phyloP scores from a whole-genome alignment of 345 rosid genomes.

The Citrus medica region DNA sequence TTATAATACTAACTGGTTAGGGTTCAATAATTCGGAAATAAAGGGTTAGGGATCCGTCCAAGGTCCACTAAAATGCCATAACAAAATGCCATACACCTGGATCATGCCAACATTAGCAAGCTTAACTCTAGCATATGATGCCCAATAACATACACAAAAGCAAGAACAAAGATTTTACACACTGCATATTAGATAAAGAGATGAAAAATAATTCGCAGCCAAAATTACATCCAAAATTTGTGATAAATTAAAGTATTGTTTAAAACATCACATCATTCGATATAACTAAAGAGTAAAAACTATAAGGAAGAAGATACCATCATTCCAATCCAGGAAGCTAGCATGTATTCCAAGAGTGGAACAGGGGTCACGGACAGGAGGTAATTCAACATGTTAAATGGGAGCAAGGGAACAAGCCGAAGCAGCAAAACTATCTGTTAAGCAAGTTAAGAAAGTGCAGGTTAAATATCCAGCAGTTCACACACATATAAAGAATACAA shows the following conservation, averaged over 20 bases:
- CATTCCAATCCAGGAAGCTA: constrained; percentile 99
- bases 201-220: neutral
- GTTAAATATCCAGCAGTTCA: neutral
- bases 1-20: too few relatives aligned
- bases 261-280: neutral
- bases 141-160: neutral
- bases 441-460: constrained; percentile 14
- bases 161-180: neutral
- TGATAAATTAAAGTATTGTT: neutral
- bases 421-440: constrained; percentile 82
- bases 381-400: constrained; percentile 94
- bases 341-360: constrained; percentile 70
- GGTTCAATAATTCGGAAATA: neutral
- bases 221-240: neutral
- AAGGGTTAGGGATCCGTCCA: neutral
- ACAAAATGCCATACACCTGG: neutral
- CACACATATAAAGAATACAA: neutral
- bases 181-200: neutral
- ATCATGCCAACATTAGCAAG: neutral
- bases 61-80: neutral
- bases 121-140: neutral
- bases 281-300: neutral
- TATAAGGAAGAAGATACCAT: constrained; percentile 50
- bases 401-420: constrained; percentile 94
- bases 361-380: constrained; percentile 93